A percentile compares a stretch with the other conserved stretches of the same genome.
Conservation (phyloP, 2,329 filamentous ascomycete species). For the Epicoccum nigrum region DNA sequence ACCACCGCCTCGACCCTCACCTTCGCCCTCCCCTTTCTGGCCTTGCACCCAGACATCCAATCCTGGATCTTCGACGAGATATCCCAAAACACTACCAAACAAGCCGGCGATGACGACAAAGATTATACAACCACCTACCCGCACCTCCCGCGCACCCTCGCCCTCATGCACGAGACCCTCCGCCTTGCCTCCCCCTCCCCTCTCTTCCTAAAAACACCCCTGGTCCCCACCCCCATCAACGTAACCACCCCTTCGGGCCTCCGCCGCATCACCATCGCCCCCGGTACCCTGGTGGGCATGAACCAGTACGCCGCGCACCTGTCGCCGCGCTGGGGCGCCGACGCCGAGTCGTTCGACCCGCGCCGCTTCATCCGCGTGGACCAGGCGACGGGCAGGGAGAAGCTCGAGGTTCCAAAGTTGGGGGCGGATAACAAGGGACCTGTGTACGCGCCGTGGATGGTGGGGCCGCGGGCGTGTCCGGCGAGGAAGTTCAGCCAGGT, state of each 20-base stretch:
- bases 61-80: conserved; percentile 56
- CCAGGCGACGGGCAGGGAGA: conserved; percentile 5
- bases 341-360: conserved; percentile 37
- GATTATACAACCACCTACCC: conserved; percentile 51
- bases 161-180: conserved; percentile 48
- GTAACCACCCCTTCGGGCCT: conserved; percentile 12
- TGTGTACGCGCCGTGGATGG: conserved; percentile 34
- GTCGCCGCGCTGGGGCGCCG: conserved; percentile 27
- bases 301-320: conserved; percentile 34
- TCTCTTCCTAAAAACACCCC: conserved; percentile 21
- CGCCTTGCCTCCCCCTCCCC: conserved; percentile 18
- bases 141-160: conserved; percentile 30
- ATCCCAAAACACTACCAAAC: not conserved
- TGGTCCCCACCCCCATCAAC: not conserved
- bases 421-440: conserved; percentile 2
- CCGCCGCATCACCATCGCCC: conserved; percentile 5
- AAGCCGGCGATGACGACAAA: conserved; percentile 32
- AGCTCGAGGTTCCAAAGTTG: conserved; percentile 9
- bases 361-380: conserved; percentile 36
- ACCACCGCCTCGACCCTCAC: conserved; percentile 56
- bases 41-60: conserved; percentile 54
- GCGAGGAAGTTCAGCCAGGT: conserved; percentile 35
- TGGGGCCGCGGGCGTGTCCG: conserved; percentile 26
- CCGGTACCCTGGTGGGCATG: conserved; percentile 19
- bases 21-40: conserved; percentile 53